Percentiles rank a stretch among this genome's conserved stretches.
These are phyloP conservation scores for Triticum urartu DNA, from an alignment of 176 grass and related monocot species.

Conservation along the genomic window DNA sequence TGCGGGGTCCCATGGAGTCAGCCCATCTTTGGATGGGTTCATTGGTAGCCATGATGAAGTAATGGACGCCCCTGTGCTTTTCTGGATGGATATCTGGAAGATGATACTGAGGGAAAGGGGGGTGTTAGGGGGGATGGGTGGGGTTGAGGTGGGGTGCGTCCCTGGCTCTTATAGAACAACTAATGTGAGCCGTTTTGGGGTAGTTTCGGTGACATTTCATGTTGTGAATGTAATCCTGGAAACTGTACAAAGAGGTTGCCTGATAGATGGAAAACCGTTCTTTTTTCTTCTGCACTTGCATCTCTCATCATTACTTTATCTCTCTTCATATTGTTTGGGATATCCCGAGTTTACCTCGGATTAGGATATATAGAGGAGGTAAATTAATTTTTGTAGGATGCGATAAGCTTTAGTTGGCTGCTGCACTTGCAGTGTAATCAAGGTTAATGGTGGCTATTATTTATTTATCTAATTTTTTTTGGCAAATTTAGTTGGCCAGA, in stretches of 20 bases:
- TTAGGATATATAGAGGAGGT: background rate
- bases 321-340: background rate
- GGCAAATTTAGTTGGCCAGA: too few relatives aligned
- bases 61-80: constrained; percentile 22
- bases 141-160: background rate
- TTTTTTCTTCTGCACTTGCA: constrained; percentile 8
- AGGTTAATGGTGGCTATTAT: background rate
- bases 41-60: constrained; percentile 20
- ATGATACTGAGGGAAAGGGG: background rate
- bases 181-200: constrained; percentile 38
- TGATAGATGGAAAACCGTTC: constrained; percentile 54
- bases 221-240: constrained; percentile 47
- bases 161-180: constrained; percentile 32
- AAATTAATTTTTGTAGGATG: background rate
- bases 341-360: background rate
- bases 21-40: constrained; percentile 27
- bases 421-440: background rate
- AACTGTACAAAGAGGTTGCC: constrained; percentile 69
- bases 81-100: constrained; percentile 8
- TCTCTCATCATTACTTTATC: background rate
- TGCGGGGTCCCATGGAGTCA: background rate
- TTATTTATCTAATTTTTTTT: background rate
- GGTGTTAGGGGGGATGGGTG: background rate
- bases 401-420: background rate
- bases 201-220: constrained; percentile 45